Percentiles rank a stretch among this genome's conserved stretches.
phyloP scores from a whole-genome alignment of 768 basidiomycete genomes.

The Leccinum longicurvipes region DNA sequence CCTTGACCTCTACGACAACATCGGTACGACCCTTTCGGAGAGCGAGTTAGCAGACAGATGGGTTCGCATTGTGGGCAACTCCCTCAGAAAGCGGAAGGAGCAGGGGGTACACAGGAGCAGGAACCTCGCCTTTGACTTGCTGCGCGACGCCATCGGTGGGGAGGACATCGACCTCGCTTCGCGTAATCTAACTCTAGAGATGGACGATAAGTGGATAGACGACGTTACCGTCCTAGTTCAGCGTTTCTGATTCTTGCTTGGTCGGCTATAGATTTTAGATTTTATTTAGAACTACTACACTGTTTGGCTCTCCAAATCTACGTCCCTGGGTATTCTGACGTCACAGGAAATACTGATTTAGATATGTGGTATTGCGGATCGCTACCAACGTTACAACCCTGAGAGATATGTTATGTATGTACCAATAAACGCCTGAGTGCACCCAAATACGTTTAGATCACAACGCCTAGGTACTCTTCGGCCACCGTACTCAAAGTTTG shows the following conservation, averaged over 20 bases:
- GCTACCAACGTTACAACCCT: constrained; percentile 1
- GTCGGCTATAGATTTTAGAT: not conserved
- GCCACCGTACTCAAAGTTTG: not conserved
- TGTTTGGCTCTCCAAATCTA: not conserved
- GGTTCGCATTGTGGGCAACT: constrained; percentile 31
- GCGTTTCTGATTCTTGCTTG: constrained; percentile 26
- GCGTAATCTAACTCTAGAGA: constrained; percentile 46
- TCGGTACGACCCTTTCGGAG: constrained; percentile 19
- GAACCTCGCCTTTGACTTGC: constrained; percentile 40
- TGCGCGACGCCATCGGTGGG: constrained; percentile 44
- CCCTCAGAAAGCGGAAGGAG: constrained; percentile 20
- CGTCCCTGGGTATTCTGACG: not conserved
- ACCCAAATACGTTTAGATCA: constrained; percentile 2
- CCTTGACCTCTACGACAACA: constrained; percentile 37
- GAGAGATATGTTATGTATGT: constrained; percentile 12
- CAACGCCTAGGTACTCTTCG: not conserved
- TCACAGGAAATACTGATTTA: not conserved
- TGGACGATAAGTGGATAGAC: constrained; percentile 50
- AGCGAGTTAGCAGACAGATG: constrained; percentile 34
- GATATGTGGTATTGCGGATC: constrained; percentile 12
- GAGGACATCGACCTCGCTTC: constrained; percentile 38
- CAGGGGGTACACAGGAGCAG: constrained; percentile 24
- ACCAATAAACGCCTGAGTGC: constrained; percentile 10
- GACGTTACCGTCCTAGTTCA: constrained; percentile 47
- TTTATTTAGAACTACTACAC: not conserved